phyloP scores from a whole-genome alignment of 1,284 basidiomycete species.

The Neolentinus lepideus region DNA sequence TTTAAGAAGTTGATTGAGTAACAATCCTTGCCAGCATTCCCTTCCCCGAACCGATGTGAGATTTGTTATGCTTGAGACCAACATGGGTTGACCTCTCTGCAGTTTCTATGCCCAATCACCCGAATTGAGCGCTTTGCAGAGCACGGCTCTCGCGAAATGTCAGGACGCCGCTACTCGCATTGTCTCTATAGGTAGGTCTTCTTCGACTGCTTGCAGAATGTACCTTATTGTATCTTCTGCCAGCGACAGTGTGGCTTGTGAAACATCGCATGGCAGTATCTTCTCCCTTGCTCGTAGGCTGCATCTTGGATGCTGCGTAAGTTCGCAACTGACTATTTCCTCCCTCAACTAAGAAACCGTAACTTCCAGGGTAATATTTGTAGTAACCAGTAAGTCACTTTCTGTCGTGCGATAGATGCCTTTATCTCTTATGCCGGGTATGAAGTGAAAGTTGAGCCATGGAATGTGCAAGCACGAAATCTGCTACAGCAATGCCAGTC shows the following conservation, averaged over 20 bases:
- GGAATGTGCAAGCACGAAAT: not conserved
- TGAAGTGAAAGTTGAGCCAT: not conserved
- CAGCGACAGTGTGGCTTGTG: not conserved
- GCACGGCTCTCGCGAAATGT: not conserved
- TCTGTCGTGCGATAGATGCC: not conserved
- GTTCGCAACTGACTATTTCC: too few relatives aligned
- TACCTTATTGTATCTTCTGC: not conserved
- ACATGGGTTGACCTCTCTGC: not conserved
- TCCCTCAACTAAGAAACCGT: too few relatives aligned
- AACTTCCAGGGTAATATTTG: not conserved
- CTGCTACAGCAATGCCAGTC: not conserved
- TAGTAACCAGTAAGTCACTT: not conserved
- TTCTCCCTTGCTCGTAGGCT: too few relatives aligned
- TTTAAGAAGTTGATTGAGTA: too few relatives aligned
- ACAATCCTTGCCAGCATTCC: too few relatives aligned
- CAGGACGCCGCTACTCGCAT: not conserved
- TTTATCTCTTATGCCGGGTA: not conserved
- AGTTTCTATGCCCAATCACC: not conserved
- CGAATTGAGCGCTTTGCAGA: not conserved
- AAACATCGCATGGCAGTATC: not conserved
- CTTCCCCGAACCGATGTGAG: not conserved
- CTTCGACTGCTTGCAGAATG: not conserved
- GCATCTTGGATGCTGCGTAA: too few relatives aligned
- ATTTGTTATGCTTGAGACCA: not conserved
- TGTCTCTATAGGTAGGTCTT: not conserved